Percentiles rank a stretch among this genome's conserved stretches.
Conservation (phyloP, 345 rosid species). For the Litchi chinensis region DNA sequence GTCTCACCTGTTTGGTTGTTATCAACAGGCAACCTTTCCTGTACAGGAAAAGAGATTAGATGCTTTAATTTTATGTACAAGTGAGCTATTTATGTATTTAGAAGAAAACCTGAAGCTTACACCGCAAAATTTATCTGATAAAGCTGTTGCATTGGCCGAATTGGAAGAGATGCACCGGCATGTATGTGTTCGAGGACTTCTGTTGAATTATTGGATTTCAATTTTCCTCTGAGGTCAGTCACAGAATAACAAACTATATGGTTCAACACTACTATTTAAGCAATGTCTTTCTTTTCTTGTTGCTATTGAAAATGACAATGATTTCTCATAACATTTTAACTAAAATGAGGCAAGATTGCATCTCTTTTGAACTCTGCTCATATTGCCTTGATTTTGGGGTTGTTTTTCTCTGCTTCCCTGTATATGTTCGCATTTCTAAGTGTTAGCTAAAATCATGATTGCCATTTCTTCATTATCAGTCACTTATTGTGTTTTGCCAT, state of each 20-base stretch:
- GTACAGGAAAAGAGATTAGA: conserved; percentile 89
- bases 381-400: not conserved
- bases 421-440: not conserved
- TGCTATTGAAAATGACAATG: not conserved
- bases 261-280: not conserved
- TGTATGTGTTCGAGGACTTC: conserved; percentile 43
- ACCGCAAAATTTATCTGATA: conserved; percentile 77
- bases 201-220: conserved; percentile 15
- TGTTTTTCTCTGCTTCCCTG: not conserved
- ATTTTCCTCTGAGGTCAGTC: not conserved
- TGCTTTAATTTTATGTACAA: conserved; percentile 70
- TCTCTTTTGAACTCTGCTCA: not conserved
- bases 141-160: conserved; percentile 83
- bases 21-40: conserved; percentile 87
- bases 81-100: conserved; percentile 74
- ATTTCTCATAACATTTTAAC: not conserved
- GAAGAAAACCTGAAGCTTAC: conserved; percentile 94
- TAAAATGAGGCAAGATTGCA: not conserved
- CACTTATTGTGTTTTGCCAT: not conserved
- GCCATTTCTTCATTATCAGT: not conserved
- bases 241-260: not conserved
- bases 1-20: conserved; percentile 26
- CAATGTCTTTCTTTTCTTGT: not conserved
- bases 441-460: not conserved
- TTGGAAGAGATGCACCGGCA: conserved; percentile 91